phyloP scores from a whole-genome alignment of 2,329 filamentous ascomycete species.

The Cercospora sp. region DNA sequence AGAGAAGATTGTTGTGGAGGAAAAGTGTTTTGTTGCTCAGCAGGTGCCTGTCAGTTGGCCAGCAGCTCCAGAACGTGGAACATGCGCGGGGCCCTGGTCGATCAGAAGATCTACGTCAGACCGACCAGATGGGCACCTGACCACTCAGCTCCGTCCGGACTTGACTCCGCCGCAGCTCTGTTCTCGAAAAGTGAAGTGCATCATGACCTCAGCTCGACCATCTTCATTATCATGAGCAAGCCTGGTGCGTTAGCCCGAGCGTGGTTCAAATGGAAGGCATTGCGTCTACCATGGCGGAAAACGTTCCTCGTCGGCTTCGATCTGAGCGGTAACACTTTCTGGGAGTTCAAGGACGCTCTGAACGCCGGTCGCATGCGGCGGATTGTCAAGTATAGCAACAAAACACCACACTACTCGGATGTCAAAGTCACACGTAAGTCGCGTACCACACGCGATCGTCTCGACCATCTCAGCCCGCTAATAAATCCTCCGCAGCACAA shows the following conservation, averaged over 20 bases:
- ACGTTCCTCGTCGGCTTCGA: constrained; percentile 62
- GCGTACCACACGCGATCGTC: neutral
- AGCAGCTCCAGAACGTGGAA: neutral
- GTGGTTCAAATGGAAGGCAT: constrained; percentile 64
- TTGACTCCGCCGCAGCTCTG: neutral
- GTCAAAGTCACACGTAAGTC: constrained; percentile 59
- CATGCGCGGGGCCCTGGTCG: neutral
- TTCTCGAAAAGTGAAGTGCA: constrained; percentile 6
- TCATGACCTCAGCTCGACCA: constrained; percentile 1
- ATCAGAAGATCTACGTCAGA: constrained; percentile 1
- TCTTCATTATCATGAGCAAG: constrained; percentile 22
- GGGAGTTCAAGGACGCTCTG: constrained; percentile 63
- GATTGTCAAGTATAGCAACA: constrained; percentile 57
- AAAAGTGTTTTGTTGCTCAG: neutral
- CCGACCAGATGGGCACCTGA: constrained; percentile 1
- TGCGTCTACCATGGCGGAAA: constrained; percentile 62
- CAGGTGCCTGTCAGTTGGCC: constrained; percentile 4
- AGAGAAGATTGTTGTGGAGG: neutral
- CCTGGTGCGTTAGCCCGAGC: constrained; percentile 45
- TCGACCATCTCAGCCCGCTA: neutral
- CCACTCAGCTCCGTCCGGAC: neutral
- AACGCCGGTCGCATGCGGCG: constrained; percentile 57
- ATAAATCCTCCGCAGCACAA: constrained; percentile 49
- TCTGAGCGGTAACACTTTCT: constrained; percentile 64
- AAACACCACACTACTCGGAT: constrained; percentile 56